phyloP scores from a whole-genome alignment of 805 yeast species.

The Yueomyces sp. region DNA sequence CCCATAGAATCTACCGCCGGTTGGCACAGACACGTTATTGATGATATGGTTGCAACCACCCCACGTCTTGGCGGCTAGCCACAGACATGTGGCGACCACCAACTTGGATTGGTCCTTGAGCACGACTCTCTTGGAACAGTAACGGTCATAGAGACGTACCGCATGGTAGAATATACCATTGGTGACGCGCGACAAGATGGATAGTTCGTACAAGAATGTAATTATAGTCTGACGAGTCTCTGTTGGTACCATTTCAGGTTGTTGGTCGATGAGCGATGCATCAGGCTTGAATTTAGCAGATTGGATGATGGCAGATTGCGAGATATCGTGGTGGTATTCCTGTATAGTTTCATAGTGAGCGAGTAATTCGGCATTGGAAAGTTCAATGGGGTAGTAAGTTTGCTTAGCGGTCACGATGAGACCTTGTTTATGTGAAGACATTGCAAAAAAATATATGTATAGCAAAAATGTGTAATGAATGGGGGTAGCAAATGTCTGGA shows the following conservation, averaged over 20 bases:
- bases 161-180: slow-evolving; percentile 57
- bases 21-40: slow-evolving; percentile 33
- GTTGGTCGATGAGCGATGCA: slow-evolving; percentile 59
- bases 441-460: background rate
- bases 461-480: background rate
- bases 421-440: slow-evolving; percentile 11
- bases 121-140: slow-evolving; percentile 78
- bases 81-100: slow-evolving; percentile 80
- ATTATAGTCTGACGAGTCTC: slow-evolving; percentile 58
- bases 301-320: slow-evolving; percentile 25
- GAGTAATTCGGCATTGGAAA: slow-evolving; percentile 36
- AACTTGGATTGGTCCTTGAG: slow-evolving; percentile 78
- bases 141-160: slow-evolving; percentile 73
- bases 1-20: slow-evolving; percentile 50
- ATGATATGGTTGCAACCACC: slow-evolving; percentile 63
- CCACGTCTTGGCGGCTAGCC: slow-evolving; percentile 83
- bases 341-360: slow-evolving; percentile 32
- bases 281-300: slow-evolving; percentile 35
- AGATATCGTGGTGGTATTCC: slow-evolving; percentile 43
- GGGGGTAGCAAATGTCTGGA: background rate
- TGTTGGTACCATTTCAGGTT: slow-evolving; percentile 70
- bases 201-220: slow-evolving; percentile 66
- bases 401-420: slow-evolving; percentile 30
- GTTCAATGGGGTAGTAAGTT: slow-evolving; percentile 35
- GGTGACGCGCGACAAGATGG: slow-evolving; percentile 49